phyloP scores from a whole-genome alignment of 768 basidiomycete genomes.

The Tricholomella constricta region DNA sequence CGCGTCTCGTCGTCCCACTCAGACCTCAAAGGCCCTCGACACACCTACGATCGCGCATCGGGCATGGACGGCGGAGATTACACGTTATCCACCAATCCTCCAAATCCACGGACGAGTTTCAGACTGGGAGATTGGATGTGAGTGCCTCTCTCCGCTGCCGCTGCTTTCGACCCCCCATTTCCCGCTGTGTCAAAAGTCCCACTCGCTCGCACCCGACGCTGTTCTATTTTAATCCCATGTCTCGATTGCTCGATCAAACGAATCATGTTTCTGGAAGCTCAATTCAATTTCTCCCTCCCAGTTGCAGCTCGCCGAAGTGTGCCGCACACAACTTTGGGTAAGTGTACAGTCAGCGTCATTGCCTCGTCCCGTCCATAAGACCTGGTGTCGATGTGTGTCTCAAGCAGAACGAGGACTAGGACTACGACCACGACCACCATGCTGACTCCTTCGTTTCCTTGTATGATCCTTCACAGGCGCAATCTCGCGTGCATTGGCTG shows the following conservation, averaged over 20 bases:
- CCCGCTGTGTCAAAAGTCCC: neutral
- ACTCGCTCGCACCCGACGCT: neutral
- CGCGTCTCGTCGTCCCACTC: slow-evolving; percentile 31
- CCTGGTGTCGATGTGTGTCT: slow-evolving; percentile 13
- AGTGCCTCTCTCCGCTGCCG: slow-evolving; percentile 32
- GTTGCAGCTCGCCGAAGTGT: slow-evolving; percentile 69
- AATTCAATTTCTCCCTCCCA: slow-evolving; percentile 32
- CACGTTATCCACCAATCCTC: slow-evolving; percentile 68
- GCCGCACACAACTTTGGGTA: slow-evolving; percentile 87
- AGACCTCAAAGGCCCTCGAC: slow-evolving; percentile 23
- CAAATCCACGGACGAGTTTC: slow-evolving; percentile 68
- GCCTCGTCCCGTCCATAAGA: slow-evolving; percentile 10
- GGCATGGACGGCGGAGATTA: slow-evolving; percentile 39
- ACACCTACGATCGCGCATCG: slow-evolving; percentile 17
- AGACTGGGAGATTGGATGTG: slow-evolving; percentile 78
- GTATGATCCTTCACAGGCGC: slow-evolving; percentile 61
- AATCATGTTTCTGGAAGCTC: slow-evolving; percentile 11
- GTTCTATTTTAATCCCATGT: slow-evolving; percentile 26
- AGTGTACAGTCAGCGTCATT: slow-evolving; percentile 35
- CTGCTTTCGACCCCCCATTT: slow-evolving; percentile 15
- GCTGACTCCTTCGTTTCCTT: slow-evolving; percentile 51
- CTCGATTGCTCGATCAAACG: slow-evolving; percentile 21
- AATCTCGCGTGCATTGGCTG: slow-evolving; percentile 79
- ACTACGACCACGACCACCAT: slow-evolving; percentile 21
- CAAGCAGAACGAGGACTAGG: neutral